Evolutionary conservation across 805 yeast genomes (phyloP), one percentile per base, ranked within the genome.

Genomic region (Wickerhamomyces chambardii): DNA sequence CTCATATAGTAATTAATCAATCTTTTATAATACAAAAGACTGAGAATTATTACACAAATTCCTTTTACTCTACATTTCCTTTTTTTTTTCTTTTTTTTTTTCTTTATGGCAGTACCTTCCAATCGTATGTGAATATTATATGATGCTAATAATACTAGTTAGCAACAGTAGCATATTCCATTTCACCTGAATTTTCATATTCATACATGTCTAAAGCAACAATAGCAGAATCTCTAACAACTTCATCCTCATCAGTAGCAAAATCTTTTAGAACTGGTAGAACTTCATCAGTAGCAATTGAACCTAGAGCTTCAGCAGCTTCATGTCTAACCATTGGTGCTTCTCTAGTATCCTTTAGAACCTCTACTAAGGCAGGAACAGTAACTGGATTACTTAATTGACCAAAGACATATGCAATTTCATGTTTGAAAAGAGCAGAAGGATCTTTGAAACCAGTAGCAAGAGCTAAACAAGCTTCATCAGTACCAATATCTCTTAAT

Each of bases 321-420:
- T 92, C 99, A 57, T 92, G 99, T 64, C 99, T 82, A 25, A 94
- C 98, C 99, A 92, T 92, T 44, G 94, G 95, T 35, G 95, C 97
- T 65, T 92, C 96, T 14, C 61, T 53, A 40, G 69, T 73, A 58
- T 84, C 75, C 47, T 77, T 77, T 48, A 94, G 71, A 4, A 92
- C 86, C 61, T 84, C 78, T 38, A 86, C 71, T 43, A 94, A 73
- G 16, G 90, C 68, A 28, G 97, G 95, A 26, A 92, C 95, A 28
- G 94, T 79, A 27, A 79, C 84, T 19, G 97, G 96, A 60, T 84
- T 86, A 57, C 95, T 84, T 56, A 92, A 69, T 67, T 92, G 99
- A 36, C 99, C 99, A 56, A 94, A 90, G 5, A 94, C 97, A 55
- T 92, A 92, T 17, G 98, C 97, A 50, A 94, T 85, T 64, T 92